Evolutionary conservation across 129 eudicot species (phyloP).

Genomic region (Lonicera japonica): DNA sequence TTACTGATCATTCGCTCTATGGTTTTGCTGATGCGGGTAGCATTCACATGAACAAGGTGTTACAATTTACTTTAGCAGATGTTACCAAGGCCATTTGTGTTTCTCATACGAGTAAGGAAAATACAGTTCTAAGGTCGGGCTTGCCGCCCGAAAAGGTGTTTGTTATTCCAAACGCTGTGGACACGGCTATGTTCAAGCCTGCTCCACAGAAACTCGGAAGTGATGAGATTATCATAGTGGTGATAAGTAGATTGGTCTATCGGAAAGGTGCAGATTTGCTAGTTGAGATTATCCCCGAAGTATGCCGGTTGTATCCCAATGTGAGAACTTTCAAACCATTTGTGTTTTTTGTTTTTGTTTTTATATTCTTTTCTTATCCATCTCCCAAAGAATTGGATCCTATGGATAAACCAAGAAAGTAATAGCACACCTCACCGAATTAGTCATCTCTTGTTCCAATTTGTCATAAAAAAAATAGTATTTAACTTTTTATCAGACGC

Average conservation of each 20-base stretch:
- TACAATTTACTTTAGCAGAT: conserved; percentile 94
- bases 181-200: conserved; percentile 96
- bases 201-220: conserved; percentile 58
- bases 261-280: conserved; percentile 96
- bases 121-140: conserved; percentile 94
- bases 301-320: conserved; percentile 83
- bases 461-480: too few species aligned
- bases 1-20: conserved; percentile 98
- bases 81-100: conserved; percentile 96
- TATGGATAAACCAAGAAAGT: too few species aligned
- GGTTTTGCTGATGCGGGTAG: conserved; percentile 95
- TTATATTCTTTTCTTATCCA: not conserved
- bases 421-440: too few species aligned
- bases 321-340: conserved; percentile 45
- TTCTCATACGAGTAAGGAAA: conserved; percentile 96
- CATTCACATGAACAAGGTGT: conserved; percentile 94
- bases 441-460: too few species aligned
- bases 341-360: not conserved
- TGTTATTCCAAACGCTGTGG: conserved; percentile 97
- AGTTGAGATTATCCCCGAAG: conserved; percentile 98
- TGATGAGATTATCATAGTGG: conserved; percentile 79
- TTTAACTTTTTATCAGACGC: too few species aligned
- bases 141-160: conserved; percentile 83
- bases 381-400: too few species aligned
- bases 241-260: conserved; percentile 92